Conservation (phyloP, 2,329 filamentous ascomycete species). For the Boeremia lycopersici region DNA sequence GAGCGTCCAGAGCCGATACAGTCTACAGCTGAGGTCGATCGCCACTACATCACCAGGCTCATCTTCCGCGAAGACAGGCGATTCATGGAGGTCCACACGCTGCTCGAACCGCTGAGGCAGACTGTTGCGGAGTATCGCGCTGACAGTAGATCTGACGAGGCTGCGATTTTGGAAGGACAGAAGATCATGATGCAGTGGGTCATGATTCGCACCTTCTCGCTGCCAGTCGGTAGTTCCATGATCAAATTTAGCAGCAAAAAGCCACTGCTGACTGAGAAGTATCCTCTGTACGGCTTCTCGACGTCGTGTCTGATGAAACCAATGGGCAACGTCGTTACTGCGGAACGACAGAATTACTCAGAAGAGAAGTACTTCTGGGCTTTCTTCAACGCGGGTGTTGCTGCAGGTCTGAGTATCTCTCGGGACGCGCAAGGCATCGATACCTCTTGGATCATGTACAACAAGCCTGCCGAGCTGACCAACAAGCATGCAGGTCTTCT, state of each 20-base stretch:
- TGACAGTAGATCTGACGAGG: conserved; percentile 79
- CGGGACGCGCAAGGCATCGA: conserved; percentile 90
- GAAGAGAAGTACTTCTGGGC: conserved; percentile 99
- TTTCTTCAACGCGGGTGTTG: conserved; percentile 95
- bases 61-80: conserved; percentile 92
- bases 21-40: conserved; percentile 81
- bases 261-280: conserved; percentile 90
- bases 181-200: conserved; percentile 87
- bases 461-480: conserved; percentile 89
- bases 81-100: conserved; percentile 79
- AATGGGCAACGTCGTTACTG: conserved; percentile 88
- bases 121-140: conserved; percentile 78
- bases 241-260: conserved; percentile 86
- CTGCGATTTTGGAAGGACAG: conserved; percentile 87
- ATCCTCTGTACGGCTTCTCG: conserved; percentile 88
- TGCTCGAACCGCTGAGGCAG: conserved; percentile 85
- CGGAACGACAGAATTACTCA: conserved; percentile 83
- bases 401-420: conserved; percentile 90
- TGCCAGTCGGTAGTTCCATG: conserved; percentile 85
- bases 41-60: conserved; percentile 78
- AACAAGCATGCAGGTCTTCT: conserved; percentile 97
- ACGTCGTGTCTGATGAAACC: conserved; percentile 91
- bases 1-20: conserved; percentile 71
- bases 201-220: conserved; percentile 84
- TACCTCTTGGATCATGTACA: conserved; percentile 98